Evolutionary conservation across 805 yeast species (phyloP), one percentile per base, ranked within the genome.

Genomic region (Kuraishia capsulata): DNA sequence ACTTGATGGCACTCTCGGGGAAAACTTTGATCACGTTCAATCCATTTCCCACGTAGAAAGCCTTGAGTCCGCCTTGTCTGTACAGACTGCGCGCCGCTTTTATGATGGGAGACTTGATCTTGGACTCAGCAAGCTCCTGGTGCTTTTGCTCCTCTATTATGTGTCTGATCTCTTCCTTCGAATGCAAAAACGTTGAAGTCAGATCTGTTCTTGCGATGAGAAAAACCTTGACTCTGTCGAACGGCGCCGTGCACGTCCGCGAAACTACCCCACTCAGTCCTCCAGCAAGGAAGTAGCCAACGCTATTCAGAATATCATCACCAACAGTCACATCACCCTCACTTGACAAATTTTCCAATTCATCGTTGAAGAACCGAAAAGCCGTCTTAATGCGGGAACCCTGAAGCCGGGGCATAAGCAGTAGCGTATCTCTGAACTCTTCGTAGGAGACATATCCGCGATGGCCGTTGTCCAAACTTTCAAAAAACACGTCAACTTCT

Each of bases 1-100:
- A 90, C 55, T 92, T 92, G 76, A 90, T 90, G 1, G 97, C 97
- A 28, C 95, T 82, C 57, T 90, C 98, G 0, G 98, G 98, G 53
- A 92, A 86, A 17, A 90, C 96, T 56, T 90, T 90, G 39, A 89
- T 51, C n/a, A 84, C 86, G 56, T 92, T 92, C 35, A 90, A 65
- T 1, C 97, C 97, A 61, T 90, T 90, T 4, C 97, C 98, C 13
- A 89, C 95, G 57, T 92, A 92, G 54, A 92, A 92, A 0, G 92
- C 81, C 40, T 73, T 71, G 3, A 88, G 39, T 0, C 98, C 98
- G 20, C 96, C 97, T 59, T 84, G 92, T 49, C 73, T 75, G 71
- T 89, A 92, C 26, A 92, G 60, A 0, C 87, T 74, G 36, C 76
- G 69, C 1, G 89, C 82, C 3, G 97, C 97, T 46, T 87, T 81